Percentiles rank a stretch among this genome's conserved stretches.
Conservation (phyloP, 106 monocot genomes). For the Hemerocallis citrina region DNA sequence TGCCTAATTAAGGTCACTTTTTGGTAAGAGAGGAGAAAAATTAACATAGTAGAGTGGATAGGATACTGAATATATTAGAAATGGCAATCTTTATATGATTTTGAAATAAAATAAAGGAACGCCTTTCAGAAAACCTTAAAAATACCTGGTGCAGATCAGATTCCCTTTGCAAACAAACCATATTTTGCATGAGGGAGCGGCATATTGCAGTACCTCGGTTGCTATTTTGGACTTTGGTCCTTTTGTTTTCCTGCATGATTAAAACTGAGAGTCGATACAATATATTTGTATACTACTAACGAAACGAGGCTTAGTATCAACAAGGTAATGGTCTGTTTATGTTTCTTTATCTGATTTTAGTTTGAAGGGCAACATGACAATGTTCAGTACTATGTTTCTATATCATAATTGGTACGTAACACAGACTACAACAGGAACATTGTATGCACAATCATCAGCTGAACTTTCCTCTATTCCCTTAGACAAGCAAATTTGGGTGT, state of each 20-base stretch:
- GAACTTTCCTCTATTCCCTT: no score
- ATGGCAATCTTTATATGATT: not conserved
- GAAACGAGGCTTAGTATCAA: not conserved
- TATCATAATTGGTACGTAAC: not conserved
- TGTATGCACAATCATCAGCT: no score
- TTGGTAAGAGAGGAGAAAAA: not conserved
- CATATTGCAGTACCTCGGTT: constrained; percentile 23
- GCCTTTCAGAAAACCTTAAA: not conserved
- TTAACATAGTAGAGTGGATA: not conserved
- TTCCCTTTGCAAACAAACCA: constrained; percentile 66
- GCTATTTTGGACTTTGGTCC: constrained; percentile 40
- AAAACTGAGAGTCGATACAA: not conserved
- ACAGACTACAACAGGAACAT: no score
- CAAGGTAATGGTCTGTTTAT: not conserved
- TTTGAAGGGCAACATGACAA: not conserved
- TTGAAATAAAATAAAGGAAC: not conserved
- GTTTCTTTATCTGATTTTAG: no score
- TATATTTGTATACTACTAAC: not conserved
- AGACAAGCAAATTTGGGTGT: no score
- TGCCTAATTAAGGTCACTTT: not conserved
- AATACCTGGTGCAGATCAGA: constrained; percentile 57
- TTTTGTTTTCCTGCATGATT: constrained; percentile 45
- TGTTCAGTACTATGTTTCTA: not conserved
- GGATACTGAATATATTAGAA: not conserved
- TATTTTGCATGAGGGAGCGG: constrained; percentile 47